Evolutionary conservation across 2,329 filamentous ascomycete genomes (phyloP).

Genomic region (Paecilomyces sp.): DNA sequence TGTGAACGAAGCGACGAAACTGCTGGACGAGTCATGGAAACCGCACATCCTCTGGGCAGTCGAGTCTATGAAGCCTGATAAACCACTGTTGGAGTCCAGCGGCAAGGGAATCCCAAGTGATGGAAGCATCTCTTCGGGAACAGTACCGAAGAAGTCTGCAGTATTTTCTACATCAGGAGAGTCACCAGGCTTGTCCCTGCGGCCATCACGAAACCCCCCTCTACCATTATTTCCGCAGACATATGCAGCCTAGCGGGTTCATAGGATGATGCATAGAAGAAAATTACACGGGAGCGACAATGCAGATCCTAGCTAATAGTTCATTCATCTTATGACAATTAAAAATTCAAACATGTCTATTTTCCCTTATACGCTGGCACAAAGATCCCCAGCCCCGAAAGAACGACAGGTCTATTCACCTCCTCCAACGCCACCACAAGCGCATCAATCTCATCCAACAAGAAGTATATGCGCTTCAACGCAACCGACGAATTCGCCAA

Average conservation of each 20-base stretch:
- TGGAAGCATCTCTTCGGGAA: not conserved
- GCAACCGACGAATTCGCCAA: not conserved
- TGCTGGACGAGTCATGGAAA: slow-evolving; percentile 3
- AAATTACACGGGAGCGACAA: not conserved
- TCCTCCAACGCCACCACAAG: not conserved
- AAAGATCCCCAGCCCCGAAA: not conserved
- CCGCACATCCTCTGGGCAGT: slow-evolving; percentile 1
- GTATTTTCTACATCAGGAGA: not conserved
- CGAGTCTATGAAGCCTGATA: not conserved
- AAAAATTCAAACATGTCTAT: not conserved
- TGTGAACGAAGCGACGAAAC: slow-evolving; percentile 1
- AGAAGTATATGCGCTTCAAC: not conserved
- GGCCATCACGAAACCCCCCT: not conserved
- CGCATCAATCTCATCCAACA: not conserved
- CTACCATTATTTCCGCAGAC: not conserved
- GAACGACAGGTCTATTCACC: not conserved
- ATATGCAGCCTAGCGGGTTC: not conserved
- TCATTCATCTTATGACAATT: not conserved
- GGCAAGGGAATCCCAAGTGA: not conserved
- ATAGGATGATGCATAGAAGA: not conserved
- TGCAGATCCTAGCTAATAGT: not conserved
- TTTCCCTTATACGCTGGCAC: not conserved
- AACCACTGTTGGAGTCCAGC: not conserved
- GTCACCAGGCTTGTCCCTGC: not conserved
- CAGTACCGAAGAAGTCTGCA: not conserved